These are phyloP conservation scores for Euptelea pleiosperma DNA, from an alignment of 164 flowering plant genomes.

Conservation along the genomic window DNA sequence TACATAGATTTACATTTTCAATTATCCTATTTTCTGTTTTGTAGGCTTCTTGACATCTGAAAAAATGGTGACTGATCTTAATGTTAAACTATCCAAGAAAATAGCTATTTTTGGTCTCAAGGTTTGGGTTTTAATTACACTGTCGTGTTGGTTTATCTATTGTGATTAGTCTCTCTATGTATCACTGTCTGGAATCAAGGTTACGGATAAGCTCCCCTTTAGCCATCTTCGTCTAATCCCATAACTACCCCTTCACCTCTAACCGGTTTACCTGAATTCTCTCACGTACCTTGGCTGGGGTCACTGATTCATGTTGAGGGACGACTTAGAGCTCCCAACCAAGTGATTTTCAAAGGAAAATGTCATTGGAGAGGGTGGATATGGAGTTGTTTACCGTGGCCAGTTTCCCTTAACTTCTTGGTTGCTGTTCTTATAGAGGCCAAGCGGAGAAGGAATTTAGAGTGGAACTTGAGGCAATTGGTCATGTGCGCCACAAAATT, in stretches of 20 bases:
- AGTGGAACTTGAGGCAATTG: slow-evolving; percentile 94
- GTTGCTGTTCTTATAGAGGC: slow-evolving; percentile 46
- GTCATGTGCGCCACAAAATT: slow-evolving; percentile 89
- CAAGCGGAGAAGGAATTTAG: slow-evolving; percentile 94
- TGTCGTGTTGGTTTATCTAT: slow-evolving; percentile 50
- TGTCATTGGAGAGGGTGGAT: slow-evolving; percentile 86
- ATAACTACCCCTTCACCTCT: slow-evolving; percentile 63
- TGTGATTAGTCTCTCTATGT: slow-evolving; percentile 43
- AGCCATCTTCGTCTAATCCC: slow-evolving; percentile 44
- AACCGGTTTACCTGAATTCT: slow-evolving; percentile 75
- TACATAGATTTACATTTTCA: not conserved
- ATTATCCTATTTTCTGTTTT: slow-evolving; percentile 4
- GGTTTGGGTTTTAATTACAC: slow-evolving; percentile 66
- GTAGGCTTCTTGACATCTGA: slow-evolving; percentile 13
- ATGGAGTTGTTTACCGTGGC: slow-evolving; percentile 85
- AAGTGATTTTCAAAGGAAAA: slow-evolving; percentile 69
- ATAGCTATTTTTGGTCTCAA: slow-evolving; percentile 48
- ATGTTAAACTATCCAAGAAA: slow-evolving; percentile 45
- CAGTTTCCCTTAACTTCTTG: not conserved
- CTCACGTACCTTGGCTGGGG: slow-evolving; percentile 97
- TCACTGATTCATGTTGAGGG: slow-evolving; percentile 86
- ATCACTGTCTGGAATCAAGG: slow-evolving; percentile 58
- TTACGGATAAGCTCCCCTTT: slow-evolving; percentile 33
- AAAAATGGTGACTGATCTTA: slow-evolving; percentile 55
- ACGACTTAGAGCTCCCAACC: slow-evolving; percentile 81